Evolutionary conservation across 2,329 filamentous ascomycete species (phyloP), one percentile per base, ranked within the genome.

Genomic region (Claviceps digitariae): DNA sequence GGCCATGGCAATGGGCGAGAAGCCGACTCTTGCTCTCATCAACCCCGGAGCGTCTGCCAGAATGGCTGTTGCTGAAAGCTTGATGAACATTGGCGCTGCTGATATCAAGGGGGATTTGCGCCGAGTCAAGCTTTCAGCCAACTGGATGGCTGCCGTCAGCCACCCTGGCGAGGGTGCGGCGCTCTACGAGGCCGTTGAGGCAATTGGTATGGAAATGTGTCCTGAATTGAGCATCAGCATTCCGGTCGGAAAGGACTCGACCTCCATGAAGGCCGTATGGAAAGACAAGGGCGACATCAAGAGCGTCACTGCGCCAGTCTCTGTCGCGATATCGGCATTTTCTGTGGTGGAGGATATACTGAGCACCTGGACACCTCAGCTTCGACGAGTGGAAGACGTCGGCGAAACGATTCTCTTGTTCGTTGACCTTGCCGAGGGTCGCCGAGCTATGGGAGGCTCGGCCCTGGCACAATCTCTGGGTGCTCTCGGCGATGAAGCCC

Each of bases 191-290:
- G 93, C 90, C 31, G 93, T 96, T 2, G 81, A 95, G 65, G 90
- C 91, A 10, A 90, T 96, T 54, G 90, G 90, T 49, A 85, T 95
- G 81, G 86, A 95, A 48, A 75, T 98, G 9, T 98, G 93, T 69
- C 90, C 90, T 2, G 77, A 86, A 61, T 77, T 97, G n/a, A 89
- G 87, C 36, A 82, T 98, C 56, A 89, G 86, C 54, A 97, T 98
- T 55, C 93, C 93, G 4, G 93, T 97, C 9, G 93, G 93, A 53
- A 97, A 98, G 71, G 93, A 98, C 68, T 97, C 91, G 0, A 95
- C 94, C 69, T 96, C 90, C 2, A 97, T 98, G 93, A 96, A 96
- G 75, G 91, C 94, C 63, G 89, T 89, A 53, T 97, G 93, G 93
- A 86, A 82, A 64, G 86, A 91, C 59, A 73, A 74, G 56, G 73